phyloP scores from a whole-genome alignment of 2,329 filamentous ascomycete species.

The Sporothrix luriei region DNA sequence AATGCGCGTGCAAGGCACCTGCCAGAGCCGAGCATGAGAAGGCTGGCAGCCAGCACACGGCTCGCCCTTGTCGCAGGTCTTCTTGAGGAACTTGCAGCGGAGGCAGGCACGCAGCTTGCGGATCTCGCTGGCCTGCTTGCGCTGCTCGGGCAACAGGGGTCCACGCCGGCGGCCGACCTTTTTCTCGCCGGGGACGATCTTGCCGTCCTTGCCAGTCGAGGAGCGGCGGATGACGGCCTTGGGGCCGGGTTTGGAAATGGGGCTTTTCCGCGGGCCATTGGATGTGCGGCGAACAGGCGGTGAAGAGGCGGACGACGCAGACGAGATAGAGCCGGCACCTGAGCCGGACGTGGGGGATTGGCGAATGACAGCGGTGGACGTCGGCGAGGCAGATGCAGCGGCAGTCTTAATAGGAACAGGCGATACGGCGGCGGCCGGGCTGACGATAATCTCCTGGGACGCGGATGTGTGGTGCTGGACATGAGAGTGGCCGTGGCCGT shows the following conservation, averaged over 20 bases:
- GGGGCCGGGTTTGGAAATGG: slow-evolving; percentile 71
- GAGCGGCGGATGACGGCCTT: slow-evolving; percentile 83
- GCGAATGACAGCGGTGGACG: slow-evolving; percentile 43
- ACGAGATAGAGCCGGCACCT: slow-evolving; percentile 49
- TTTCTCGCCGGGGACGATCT: slow-evolving; percentile 73
- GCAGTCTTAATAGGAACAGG: slow-evolving; percentile 70
- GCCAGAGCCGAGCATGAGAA: slow-evolving; percentile 92
- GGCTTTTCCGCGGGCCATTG: slow-evolving; percentile 69
- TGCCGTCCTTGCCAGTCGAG: slow-evolving; percentile 72
- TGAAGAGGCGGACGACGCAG: slow-evolving; percentile 59
- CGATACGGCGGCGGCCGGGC: slow-evolving; percentile 67
- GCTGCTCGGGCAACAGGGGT: slow-evolving; percentile 86
- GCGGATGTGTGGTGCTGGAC: slow-evolving; percentile 42
- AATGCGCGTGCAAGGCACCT: slow-evolving; percentile 95
- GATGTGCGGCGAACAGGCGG: slow-evolving; percentile 68
- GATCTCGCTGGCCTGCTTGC: slow-evolving; percentile 95
- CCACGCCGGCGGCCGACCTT: slow-evolving; percentile 89
- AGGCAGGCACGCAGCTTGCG: slow-evolving; percentile 91
- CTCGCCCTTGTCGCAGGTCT: slow-evolving; percentile 97
- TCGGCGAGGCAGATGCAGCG: slow-evolving; percentile 35
- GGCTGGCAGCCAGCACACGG: slow-evolving; percentile 94
- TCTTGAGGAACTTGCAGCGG: slow-evolving; percentile 98
- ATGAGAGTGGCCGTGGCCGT: slow-evolving; percentile 53
- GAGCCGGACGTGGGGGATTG: slow-evolving; percentile 64
- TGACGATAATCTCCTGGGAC: slow-evolving; percentile 61